Percentiles rank a stretch among this genome's conserved stretches.
Evolutionary conservation across 2,329 filamentous ascomycete genomes (phyloP).

Genomic region (Lachnellula arida): DNA sequence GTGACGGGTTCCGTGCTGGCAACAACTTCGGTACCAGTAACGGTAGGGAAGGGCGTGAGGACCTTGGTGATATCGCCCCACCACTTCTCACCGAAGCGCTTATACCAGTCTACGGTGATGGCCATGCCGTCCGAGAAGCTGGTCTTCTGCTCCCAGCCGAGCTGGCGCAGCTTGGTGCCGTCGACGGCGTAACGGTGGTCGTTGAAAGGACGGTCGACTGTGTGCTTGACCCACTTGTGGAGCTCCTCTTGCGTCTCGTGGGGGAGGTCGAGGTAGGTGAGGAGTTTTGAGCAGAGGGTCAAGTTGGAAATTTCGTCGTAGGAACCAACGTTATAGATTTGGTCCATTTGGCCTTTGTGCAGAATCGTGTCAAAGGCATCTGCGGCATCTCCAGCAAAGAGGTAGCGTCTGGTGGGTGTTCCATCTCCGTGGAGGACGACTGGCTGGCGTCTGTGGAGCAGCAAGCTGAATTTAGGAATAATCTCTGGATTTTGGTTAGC

Average conservation of each 20-base stretch:
- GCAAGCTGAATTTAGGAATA: constrained; percentile 75
- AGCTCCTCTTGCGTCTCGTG: constrained; percentile 48
- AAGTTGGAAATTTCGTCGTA: constrained; percentile 73
- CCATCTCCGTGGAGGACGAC: constrained; percentile 75
- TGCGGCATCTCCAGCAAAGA: constrained; percentile 74
- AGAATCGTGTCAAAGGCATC: constrained; percentile 82
- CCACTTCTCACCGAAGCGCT: constrained; percentile 60
- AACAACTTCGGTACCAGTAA: constrained; percentile 51
- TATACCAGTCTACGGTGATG: constrained; percentile 67
- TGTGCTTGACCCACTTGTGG: constrained; percentile 66
- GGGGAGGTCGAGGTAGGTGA: constrained; percentile 56
- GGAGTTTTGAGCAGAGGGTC: constrained; percentile 60
- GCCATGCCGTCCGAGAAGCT: constrained; percentile 58
- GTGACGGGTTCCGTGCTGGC: constrained; percentile 32
- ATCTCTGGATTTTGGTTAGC: constrained; percentile 53
- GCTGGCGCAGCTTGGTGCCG: constrained; percentile 58
- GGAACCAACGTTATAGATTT: constrained; percentile 80
- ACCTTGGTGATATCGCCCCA: constrained; percentile 69
- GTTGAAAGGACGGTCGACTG: constrained; percentile 73
- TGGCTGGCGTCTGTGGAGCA: constrained; percentile 61
- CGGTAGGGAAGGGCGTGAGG: constrained; percentile 62
- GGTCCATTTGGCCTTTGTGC: constrained; percentile 68
- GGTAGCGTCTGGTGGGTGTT: constrained; percentile 67
- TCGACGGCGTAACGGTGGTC: constrained; percentile 70
- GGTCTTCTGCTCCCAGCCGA: constrained; percentile 68